phyloP scores from a whole-genome alignment of 108 stramenopile species.

The Hondaea fermentalgiana region DNA sequence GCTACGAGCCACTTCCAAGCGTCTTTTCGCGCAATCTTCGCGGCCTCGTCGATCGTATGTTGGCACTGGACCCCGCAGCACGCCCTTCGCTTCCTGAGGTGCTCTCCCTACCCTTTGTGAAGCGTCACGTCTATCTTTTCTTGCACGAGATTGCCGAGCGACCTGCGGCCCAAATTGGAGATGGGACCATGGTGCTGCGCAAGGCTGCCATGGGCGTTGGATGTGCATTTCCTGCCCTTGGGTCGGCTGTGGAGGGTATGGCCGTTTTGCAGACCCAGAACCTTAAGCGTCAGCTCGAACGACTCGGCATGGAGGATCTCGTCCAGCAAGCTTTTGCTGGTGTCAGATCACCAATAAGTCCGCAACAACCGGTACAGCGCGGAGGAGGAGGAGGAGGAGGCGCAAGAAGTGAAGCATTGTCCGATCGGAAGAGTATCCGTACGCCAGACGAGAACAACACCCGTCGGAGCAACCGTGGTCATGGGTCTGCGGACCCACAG shows the following conservation, averaged over 20 bases:
- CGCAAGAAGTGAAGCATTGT: no score
- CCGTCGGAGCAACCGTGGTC: not conserved
- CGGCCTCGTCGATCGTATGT: slow-evolving; percentile 29
- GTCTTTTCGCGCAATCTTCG: slow-evolving; percentile 18
- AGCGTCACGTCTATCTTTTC: slow-evolving; percentile 29
- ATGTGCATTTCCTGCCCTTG: not conserved
- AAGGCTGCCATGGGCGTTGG: slow-evolving; percentile 1
- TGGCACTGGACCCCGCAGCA: slow-evolving; percentile 11
- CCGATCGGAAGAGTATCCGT: no score
- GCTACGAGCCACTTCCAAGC: slow-evolving; percentile 28
- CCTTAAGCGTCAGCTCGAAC: not conserved
- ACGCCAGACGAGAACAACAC: not conserved
- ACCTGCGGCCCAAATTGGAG: slow-evolving; percentile 21
- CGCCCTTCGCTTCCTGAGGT: slow-evolving; percentile 34
- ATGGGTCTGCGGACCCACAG: not conserved
- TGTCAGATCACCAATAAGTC: not conserved
- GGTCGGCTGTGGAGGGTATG: not conserved
- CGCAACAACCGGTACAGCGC: no score
- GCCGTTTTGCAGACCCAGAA: not conserved
- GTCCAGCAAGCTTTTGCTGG: not conserved
- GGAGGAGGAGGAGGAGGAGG: no score
- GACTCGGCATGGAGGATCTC: not conserved
- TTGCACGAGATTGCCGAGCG: slow-evolving; percentile 26
- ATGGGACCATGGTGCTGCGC: slow-evolving; percentile 29
- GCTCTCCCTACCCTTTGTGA: slow-evolving; percentile 32